Conservation (phyloP, 2,329 filamentous ascomycete species). For the Monilinia polystroma region DNA sequence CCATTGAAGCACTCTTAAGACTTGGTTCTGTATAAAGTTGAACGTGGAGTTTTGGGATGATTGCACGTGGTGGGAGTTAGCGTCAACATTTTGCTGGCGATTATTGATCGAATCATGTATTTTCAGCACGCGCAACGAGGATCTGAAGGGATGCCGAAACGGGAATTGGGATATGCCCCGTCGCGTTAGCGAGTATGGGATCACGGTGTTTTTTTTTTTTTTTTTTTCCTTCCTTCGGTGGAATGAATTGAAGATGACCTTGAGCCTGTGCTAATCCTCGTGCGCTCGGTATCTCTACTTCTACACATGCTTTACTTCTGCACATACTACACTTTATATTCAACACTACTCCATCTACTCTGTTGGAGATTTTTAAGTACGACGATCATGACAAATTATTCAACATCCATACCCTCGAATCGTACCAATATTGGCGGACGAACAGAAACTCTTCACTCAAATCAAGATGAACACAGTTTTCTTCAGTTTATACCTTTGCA, state of each 20-base stretch:
- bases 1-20: constrained; percentile 75
- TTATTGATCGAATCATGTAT: constrained; percentile 37
- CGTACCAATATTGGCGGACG: constrained; percentile 7
- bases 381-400: constrained; percentile 13
- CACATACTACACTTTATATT: constrained; percentile 29
- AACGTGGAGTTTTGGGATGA: constrained; percentile 35
- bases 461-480: constrained; percentile 9
- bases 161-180: constrained; percentile 29
- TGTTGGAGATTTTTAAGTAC: constrained; percentile 2
- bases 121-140: constrained; percentile 35
- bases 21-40: constrained; percentile 70
- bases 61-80: constrained; percentile 33
- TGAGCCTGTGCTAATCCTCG: constrained; percentile 39
- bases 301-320: constrained; percentile 26
- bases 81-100: constrained; percentile 40
- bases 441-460: constrained; percentile 10
- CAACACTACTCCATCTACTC: constrained; percentile 26
- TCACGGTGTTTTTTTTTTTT: constrained; percentile 28
- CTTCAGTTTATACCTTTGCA: constrained; percentile 6
- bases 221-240: background rate
- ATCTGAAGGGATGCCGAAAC: constrained; percentile 29
- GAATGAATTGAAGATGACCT: constrained; percentile 29
- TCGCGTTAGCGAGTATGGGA: constrained; percentile 29
- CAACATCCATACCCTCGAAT: constrained; percentile 14
- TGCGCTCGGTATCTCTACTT: constrained; percentile 36